Evolutionary conservation across 1,284 basidiomycete genomes (phyloP).

Genomic region (Cystobasidium slooffiae): DNA sequence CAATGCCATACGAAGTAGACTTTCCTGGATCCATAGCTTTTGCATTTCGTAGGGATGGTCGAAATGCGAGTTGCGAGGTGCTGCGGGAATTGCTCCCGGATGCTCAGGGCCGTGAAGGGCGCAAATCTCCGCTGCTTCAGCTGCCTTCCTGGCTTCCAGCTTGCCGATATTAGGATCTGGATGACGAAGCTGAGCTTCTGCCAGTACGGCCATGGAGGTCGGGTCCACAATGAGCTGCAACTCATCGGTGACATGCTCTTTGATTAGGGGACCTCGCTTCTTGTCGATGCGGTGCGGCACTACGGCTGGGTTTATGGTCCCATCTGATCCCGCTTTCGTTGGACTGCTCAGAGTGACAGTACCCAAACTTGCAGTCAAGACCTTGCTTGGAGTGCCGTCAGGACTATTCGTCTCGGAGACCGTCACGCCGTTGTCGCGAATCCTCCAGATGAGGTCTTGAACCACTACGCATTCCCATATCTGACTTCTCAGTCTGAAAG

Average conservation of each 20-base stretch:
- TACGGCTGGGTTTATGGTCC: background rate
- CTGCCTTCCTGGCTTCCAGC: slow-evolving; percentile 31
- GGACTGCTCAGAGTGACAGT: slow-evolving; percentile 13
- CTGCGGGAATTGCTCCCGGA: slow-evolving; percentile 16
- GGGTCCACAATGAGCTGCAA: slow-evolving; percentile 32
- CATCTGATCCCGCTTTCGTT: background rate
- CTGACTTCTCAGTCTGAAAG: slow-evolving; percentile 18
- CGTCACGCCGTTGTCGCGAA: slow-evolving; percentile 7
- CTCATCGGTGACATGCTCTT: slow-evolving; percentile 27
- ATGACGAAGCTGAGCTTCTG: slow-evolving; percentile 10
- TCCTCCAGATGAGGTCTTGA: slow-evolving; percentile 17
- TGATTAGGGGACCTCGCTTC: slow-evolving; percentile 1
- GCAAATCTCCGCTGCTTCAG: background rate
- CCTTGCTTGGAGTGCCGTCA: slow-evolving; percentile 19
- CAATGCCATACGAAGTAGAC: slow-evolving; percentile 23
- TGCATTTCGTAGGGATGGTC: slow-evolving; percentile 22
- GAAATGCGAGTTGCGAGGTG: slow-evolving; percentile 11
- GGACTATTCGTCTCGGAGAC: background rate
- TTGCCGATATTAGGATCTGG: slow-evolving; percentile 40
- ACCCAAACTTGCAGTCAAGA: slow-evolving; percentile 16
- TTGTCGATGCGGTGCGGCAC: slow-evolving; percentile 17
- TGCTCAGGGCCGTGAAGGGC: slow-evolving; percentile 9
- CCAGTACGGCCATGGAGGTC: background rate
- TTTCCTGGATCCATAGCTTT: slow-evolving; percentile 41
- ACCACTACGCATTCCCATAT: slow-evolving; percentile 37